Evolutionary conservation across 2,329 filamentous ascomycete genomes (phyloP).

Genomic region (Scortechinia acanthostroma): DNA sequence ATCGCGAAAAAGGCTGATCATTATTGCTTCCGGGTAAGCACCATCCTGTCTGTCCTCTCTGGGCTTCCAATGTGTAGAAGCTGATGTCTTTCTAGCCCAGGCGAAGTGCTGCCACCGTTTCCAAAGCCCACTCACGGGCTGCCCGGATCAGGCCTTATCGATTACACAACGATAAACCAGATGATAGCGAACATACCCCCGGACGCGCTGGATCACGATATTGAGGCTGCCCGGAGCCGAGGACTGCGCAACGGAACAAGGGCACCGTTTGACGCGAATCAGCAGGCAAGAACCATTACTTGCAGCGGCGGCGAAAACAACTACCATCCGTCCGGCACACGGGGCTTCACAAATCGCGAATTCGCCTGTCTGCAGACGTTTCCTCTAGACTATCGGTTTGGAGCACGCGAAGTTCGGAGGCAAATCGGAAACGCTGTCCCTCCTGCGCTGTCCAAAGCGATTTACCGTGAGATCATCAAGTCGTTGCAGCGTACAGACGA

Average conservation of each 20-base stretch:
- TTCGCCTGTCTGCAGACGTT: constrained; percentile 1
- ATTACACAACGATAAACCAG: neutral
- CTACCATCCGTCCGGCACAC: constrained; percentile 1
- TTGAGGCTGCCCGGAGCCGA: neutral
- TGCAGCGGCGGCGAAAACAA: neutral
- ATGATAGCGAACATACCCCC: neutral
- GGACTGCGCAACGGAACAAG: neutral
- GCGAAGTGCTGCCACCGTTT: neutral
- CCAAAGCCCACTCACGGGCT: neutral
- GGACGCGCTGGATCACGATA: neutral
- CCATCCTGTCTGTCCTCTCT: no score
- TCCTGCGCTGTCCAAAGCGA: neutral
- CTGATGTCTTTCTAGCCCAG: neutral
- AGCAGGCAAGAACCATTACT: neutral
- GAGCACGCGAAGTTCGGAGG: neutral
- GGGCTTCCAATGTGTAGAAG: neutral
- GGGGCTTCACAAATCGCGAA: neutral
- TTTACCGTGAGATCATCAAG: neutral
- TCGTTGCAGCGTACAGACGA: neutral
- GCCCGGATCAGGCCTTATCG: neutral
- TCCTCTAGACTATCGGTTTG: neutral
- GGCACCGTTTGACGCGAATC: neutral
- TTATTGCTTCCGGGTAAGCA: neutral
- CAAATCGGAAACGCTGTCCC: constrained; percentile 1
- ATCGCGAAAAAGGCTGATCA: neutral